These are phyloP conservation scores for Chrysoporthe cubensis DNA, from an alignment of 2,329 filamentous ascomycete genomes.

Conservation along the genomic window DNA sequence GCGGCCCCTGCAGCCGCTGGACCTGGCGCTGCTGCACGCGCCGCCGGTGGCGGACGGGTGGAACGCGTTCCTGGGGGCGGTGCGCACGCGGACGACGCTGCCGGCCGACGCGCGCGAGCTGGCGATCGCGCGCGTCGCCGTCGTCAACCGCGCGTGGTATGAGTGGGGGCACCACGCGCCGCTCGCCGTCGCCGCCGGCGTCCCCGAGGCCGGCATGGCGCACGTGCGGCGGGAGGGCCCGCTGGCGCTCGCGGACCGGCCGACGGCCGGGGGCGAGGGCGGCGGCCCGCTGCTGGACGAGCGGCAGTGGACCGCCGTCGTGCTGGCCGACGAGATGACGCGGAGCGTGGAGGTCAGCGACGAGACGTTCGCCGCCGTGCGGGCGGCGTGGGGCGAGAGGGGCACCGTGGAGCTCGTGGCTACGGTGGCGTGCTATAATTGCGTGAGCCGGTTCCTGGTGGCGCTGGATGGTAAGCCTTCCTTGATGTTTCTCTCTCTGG, in stretches of 20 bases:
- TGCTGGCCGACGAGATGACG: conserved; percentile 85
- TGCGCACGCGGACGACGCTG: conserved; percentile 58
- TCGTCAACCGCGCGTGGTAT: conserved; percentile 81
- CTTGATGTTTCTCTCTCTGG: not conserved
- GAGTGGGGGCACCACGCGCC: conserved; percentile 84
- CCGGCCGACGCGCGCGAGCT: conserved; percentile 69
- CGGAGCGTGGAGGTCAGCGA: conserved; percentile 71
- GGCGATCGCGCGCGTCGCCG: conserved; percentile 79
- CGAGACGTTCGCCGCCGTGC: conserved; percentile 67
- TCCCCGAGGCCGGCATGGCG: conserved; percentile 55
- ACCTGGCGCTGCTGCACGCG: conserved; percentile 75
- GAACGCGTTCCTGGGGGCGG: conserved; percentile 70
- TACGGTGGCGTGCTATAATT: conserved; percentile 80
- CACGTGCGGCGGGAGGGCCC: conserved; percentile 40
- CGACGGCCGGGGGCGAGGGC: conserved; percentile 38
- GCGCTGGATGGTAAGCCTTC: conserved; percentile 70
- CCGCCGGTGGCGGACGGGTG: conserved; percentile 76
- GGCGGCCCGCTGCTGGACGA: conserved; percentile 40
- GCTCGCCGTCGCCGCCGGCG: conserved; percentile 61
- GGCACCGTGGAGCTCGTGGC: conserved; percentile 71
- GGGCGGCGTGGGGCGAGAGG: conserved; percentile 64
- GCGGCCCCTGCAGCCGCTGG: conserved; percentile 73
- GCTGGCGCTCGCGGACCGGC: conserved; percentile 32
- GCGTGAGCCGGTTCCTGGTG: conserved; percentile 81
- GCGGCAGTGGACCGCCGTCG: conserved; percentile 69